A percentile compares a stretch with the other conserved stretches of the same genome.
phyloP scores from a whole-genome alignment of 306 rosid genomes.

The Inga laurina region DNA sequence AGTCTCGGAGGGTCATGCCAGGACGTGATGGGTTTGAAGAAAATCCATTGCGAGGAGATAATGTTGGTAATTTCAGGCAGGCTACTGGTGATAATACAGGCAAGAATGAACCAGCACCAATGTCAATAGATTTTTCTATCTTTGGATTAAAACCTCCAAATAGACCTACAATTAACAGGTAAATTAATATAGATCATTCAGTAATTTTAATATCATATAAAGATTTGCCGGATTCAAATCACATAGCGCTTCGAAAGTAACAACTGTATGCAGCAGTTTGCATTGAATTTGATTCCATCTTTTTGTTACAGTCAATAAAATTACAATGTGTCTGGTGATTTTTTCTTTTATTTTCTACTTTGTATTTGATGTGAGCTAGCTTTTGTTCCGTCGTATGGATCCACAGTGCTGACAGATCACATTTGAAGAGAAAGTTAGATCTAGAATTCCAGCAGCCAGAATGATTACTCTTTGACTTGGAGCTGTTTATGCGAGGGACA shows the following conservation, averaged over 20 bases:
- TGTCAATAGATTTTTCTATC: conserved; percentile 91
- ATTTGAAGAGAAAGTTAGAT: conserved; percentile 90
- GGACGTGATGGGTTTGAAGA: conserved; percentile 78
- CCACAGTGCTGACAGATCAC: conserved; percentile 91
- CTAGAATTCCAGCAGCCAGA: conserved; percentile 85
- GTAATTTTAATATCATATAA: conserved; percentile 2
- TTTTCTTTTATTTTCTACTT: conserved; percentile 24
- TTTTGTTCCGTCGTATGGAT: conserved; percentile 32
- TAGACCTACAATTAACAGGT: conserved; percentile 98
- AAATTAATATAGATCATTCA: conserved; percentile 5
- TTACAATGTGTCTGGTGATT: conserved; percentile 12
- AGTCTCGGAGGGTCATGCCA: conserved; percentile 92
- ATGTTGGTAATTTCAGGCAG: conserved; percentile 51
- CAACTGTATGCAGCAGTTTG: not conserved
- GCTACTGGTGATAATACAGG: conserved; percentile 62
- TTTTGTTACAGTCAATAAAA: conserved; percentile 18
- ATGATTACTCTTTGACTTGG: conserved; percentile 35
- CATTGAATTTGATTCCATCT: not conserved
- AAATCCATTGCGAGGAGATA: conserved; percentile 55
- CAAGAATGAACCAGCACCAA: conserved; percentile 66
- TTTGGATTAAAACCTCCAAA: conserved; percentile 89
- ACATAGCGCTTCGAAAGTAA: not conserved
- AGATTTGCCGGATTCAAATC: not conserved
- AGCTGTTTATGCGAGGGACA: conserved; percentile 14
- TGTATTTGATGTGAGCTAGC: conserved; percentile 7